Evolutionary conservation across 2,329 filamentous ascomycete species (phyloP).

Genomic region (Gnomoniopsis sp.): DNA sequence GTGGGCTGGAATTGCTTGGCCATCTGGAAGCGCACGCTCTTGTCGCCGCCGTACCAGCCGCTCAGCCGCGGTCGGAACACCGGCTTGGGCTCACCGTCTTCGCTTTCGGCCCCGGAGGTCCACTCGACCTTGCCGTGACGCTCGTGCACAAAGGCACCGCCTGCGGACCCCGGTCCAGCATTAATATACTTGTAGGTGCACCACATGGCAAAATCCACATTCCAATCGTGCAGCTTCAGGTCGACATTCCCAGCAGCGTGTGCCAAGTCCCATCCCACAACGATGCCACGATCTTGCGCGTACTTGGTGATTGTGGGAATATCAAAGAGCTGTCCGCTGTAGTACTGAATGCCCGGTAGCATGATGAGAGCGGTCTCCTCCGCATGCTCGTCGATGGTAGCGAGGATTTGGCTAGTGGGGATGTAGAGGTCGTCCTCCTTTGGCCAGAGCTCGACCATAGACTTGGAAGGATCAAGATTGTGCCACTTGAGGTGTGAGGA

Average conservation of each 20-base stretch:
- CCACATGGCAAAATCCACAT: slow-evolving; percentile 89
- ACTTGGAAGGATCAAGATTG: slow-evolving; percentile 59
- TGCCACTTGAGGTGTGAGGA: slow-evolving; percentile 77
- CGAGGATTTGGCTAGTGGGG: slow-evolving; percentile 67
- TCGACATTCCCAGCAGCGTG: slow-evolving; percentile 84
- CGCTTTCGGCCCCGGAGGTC: slow-evolving; percentile 36
- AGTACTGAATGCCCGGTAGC: slow-evolving; percentile 87
- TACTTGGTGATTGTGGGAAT: slow-evolving; percentile 75
- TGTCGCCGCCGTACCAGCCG: slow-evolving; percentile 88
- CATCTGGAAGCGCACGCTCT: slow-evolving; percentile 76
- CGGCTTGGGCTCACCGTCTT: slow-evolving; percentile 30
- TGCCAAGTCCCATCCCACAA: slow-evolving; percentile 84
- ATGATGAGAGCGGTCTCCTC: slow-evolving; percentile 71
- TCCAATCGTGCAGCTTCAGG: slow-evolving; percentile 78
- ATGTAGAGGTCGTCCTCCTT: slow-evolving; percentile 47
- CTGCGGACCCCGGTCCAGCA: slow-evolving; percentile 77
- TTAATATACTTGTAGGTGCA: slow-evolving; percentile 96
- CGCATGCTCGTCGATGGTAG: slow-evolving; percentile 71
- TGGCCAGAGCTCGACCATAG: slow-evolving; percentile 53
- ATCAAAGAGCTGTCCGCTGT: slow-evolving; percentile 85
- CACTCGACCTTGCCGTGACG: slow-evolving; percentile 58
- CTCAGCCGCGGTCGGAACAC: slow-evolving; percentile 64
- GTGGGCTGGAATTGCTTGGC: slow-evolving; percentile 75
- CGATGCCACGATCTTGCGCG: slow-evolving; percentile 67
- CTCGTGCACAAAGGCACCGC: slow-evolving; percentile 77